Evolutionary conservation across 2,329 filamentous ascomycete genomes (phyloP).

Genomic region (Claviceps africana): DNA sequence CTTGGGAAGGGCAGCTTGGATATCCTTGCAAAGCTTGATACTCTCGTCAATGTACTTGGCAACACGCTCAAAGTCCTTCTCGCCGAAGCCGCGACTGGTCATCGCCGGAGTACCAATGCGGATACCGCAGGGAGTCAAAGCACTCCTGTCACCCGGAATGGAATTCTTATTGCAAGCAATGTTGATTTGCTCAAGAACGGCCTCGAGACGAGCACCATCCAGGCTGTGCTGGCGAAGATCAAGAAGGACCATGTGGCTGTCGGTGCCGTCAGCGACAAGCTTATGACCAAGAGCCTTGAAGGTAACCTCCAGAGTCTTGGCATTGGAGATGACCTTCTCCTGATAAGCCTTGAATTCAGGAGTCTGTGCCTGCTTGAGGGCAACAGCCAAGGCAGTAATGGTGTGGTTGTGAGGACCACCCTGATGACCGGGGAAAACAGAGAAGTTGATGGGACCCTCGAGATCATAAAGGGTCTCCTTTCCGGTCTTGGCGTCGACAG

Average conservation of each 20-base stretch:
- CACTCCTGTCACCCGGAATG: conserved; percentile 93
- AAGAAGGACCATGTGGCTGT: conserved; percentile 93
- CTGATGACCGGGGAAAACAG: conserved; percentile 97
- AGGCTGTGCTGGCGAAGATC: conserved; percentile 79
- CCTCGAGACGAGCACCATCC: conserved; percentile 90
- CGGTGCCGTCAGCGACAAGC: conserved; percentile 87
- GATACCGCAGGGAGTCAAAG: conserved; percentile 84
- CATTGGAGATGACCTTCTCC: conserved; percentile 80
- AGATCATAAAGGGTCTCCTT: conserved; percentile 86
- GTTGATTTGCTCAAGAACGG: conserved; percentile 93
- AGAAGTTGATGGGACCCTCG: conserved; percentile 94
- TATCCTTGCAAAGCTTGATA: conserved; percentile 80
- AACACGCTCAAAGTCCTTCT: conserved; percentile 83
- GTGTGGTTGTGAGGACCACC: conserved; percentile 99
- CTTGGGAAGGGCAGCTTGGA: conserved; percentile 78
- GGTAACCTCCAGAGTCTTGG: conserved; percentile 74
- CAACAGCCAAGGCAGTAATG: conserved; percentile 90
- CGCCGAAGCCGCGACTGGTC: conserved; percentile 87
- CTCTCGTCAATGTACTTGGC: conserved; percentile 76
- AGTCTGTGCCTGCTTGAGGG: conserved; percentile 81
- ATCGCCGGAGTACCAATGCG: conserved; percentile 95
- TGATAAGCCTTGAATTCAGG: conserved; percentile 93
- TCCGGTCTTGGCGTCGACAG: conserved; percentile 77
- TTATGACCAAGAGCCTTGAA: conserved; percentile 84
- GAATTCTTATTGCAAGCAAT: conserved; percentile 99